Percentiles rank a stretch among this genome's conserved stretches.
These are phyloP conservation scores for Apophysomyces trapeziformis DNA, from an alignment of 371 early-diverging fungal genomes.

Conservation along the genomic window DNA sequence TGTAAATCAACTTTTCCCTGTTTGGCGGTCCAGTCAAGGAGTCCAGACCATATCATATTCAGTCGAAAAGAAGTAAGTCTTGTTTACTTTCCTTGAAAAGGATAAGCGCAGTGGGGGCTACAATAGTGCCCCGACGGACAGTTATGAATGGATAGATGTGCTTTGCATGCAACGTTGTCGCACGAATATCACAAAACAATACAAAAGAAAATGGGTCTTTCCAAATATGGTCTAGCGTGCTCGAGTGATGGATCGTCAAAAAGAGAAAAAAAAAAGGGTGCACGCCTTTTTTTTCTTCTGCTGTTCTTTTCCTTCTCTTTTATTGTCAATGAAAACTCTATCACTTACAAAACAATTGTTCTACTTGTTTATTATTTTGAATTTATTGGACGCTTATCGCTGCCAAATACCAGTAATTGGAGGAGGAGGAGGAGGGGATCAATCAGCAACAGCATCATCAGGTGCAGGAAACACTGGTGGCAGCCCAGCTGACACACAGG, in stretches of 20 bases:
- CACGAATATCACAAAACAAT: background rate
- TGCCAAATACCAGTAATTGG: background rate
- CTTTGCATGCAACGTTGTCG: background rate
- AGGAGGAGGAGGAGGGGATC: background rate
- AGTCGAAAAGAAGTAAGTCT: background rate
- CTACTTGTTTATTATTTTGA: background rate
- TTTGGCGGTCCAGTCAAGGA: background rate
- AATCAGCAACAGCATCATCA: background rate
- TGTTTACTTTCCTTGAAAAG: background rate
- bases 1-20: too few species aligned
- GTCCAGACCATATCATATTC: background rate
- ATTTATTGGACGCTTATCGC: background rate
- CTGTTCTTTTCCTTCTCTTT: background rate
- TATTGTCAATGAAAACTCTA: background rate
- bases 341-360: background rate
- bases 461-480: background rate
- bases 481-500: background rate
- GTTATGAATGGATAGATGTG: background rate
- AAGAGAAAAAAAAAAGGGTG: conserved; percentile 5
- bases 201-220: conserved; percentile 1
- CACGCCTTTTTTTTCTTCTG: background rate
- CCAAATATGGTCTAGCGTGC: conserved; percentile 4
- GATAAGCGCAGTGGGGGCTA: background rate
- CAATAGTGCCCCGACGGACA: background rate
- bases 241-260: conserved; percentile 7